Evolutionary conservation across 495 filamentous ascomycete genomes (phyloP), one percentile per base, ranked within the genome.

Genomic region (Cryomyces minteri): DNA sequence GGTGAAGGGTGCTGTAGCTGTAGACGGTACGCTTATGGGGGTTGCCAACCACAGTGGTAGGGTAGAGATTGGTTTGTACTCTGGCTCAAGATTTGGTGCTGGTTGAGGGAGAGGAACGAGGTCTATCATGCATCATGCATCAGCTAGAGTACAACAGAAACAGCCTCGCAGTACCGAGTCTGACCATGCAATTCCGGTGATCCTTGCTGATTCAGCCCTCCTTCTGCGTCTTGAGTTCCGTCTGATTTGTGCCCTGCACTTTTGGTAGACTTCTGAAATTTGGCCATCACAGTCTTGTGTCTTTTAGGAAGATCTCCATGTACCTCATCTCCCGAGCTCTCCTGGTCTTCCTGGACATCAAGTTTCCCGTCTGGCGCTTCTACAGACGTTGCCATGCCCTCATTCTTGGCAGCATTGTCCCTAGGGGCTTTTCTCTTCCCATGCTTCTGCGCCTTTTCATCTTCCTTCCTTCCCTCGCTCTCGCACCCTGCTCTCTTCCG

Each of bases 101-200:
- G 85, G 84, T 51, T 90, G 83, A 18, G 84, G 86, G 9, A 93
- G 58, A 10, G 82, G 84, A 47, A 77, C 75, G 3, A 94, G 68
- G 5, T 60, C 62, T 54, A 18, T 29, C n/a, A n/a, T 25, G 1
- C 18, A 25, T 25, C 18, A 25, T 2, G 18, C 18, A 25, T 25
- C 18, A 25, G 18, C 18, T 25, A 25, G 1, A 5, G 18, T 38
- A 39, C 47, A 39, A 47, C 41, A 40, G 11, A 47, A 36, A 47
- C 34, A 37, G 34, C 34, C 34, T 9, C 8, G 25, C 44, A 44
- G 8, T 9, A 8, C 5, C 10, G n/a, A 28, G 18, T 32, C 49
- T 18, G 39, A 55, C 75, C 80, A 45, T 87, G 71, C 7, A 79
- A 69, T 41, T 72, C 68, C 10, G 65, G 56, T 18, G 64, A 58